These are phyloP conservation scores for Capronia epimyces DNA, from an alignment of 2,329 filamentous ascomycete genomes.

Conservation along the genomic window DNA sequence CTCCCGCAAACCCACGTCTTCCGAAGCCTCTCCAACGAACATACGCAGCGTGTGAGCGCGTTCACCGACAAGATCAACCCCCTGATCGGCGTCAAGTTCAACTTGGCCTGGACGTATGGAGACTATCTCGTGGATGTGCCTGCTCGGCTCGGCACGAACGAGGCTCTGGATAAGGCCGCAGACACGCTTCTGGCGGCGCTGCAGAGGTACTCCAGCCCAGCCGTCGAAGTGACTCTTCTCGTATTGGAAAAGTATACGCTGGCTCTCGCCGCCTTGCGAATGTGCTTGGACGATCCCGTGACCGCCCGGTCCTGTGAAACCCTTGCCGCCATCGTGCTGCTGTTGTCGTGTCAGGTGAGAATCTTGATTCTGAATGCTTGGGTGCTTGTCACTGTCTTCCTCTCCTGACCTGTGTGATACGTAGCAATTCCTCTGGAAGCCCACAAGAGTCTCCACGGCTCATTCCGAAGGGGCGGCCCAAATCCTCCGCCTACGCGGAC, in stretches of 20 bases:
- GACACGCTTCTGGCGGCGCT: slow-evolving; percentile 30
- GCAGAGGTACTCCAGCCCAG: slow-evolving; percentile 25
- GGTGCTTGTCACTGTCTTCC: neutral
- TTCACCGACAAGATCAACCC: slow-evolving; percentile 35
- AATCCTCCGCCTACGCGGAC: slow-evolving; percentile 13
- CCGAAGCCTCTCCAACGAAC: slow-evolving; percentile 32
- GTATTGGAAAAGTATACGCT: slow-evolving; percentile 32
- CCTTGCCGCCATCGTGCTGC: slow-evolving; percentile 31
- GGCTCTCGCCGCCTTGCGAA: slow-evolving; percentile 28
- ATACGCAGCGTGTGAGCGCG: slow-evolving; percentile 32
- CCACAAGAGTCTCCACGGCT: slow-evolving; percentile 25
- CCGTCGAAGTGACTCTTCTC: slow-evolving; percentile 16
- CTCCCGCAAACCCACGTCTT: neutral
- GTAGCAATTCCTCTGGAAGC: slow-evolving; percentile 27
- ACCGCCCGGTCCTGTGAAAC: slow-evolving; percentile 29
- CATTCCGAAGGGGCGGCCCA: slow-evolving; percentile 36
- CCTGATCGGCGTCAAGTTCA: slow-evolving; percentile 44
- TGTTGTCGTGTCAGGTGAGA: slow-evolving; percentile 32
- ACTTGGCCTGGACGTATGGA: slow-evolving; percentile 45
- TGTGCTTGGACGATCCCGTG: slow-evolving; percentile 29
- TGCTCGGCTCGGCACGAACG: slow-evolving; percentile 42
- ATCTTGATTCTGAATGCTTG: too few species aligned
- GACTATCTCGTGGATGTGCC: slow-evolving; percentile 45
- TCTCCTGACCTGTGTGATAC: neutral
- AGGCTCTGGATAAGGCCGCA: slow-evolving; percentile 39